These are phyloP conservation scores for Aspergillus tubingensis DNA, from an alignment of 2,329 filamentous ascomycete species.

Conservation along the genomic window DNA sequence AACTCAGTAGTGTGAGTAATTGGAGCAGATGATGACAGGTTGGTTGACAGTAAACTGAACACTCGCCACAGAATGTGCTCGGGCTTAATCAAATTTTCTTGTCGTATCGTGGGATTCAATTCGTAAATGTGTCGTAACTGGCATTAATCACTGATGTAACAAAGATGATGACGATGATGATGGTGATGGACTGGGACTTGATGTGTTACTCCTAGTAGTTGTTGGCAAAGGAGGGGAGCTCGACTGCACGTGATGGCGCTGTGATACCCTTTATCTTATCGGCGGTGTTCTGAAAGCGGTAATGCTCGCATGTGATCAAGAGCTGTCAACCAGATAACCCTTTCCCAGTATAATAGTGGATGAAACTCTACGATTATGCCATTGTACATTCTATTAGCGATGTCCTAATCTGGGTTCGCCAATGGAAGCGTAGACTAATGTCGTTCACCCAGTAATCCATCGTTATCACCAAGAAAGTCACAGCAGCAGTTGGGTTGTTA, in stretches of 20 bases:
- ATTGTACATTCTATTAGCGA: too few relatives aligned
- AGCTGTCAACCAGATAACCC: neutral
- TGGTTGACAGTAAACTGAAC: neutral
- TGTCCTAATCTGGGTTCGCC: too few relatives aligned
- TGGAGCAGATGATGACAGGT: neutral
- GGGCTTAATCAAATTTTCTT: neutral
- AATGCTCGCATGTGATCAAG: neutral
- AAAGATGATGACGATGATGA: neutral
- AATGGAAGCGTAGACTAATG: neutral
- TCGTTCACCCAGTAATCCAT: too few relatives aligned
- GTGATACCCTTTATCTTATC: conserved; percentile 19
- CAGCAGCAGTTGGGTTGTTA: too few relatives aligned
- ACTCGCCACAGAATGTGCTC: neutral
- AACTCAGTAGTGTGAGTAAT: too few relatives aligned
- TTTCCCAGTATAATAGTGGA: neutral
- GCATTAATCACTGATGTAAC: neutral
- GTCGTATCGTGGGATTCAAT: neutral
- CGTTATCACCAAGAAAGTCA: too few relatives aligned
- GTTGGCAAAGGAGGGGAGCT: conserved; percentile 10
- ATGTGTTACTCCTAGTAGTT: neutral
- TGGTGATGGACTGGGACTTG: neutral
- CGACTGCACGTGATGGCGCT: conserved; percentile 21
- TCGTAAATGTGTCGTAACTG: neutral
- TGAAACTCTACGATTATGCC: neutral
- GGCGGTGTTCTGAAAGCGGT: neutral